Percentiles rank a stretch among this genome's conserved stretches.
These are phyloP conservation scores for Fusarium succisae DNA, from an alignment of 2,329 filamentous ascomycete species.

Conservation along the genomic window DNA sequence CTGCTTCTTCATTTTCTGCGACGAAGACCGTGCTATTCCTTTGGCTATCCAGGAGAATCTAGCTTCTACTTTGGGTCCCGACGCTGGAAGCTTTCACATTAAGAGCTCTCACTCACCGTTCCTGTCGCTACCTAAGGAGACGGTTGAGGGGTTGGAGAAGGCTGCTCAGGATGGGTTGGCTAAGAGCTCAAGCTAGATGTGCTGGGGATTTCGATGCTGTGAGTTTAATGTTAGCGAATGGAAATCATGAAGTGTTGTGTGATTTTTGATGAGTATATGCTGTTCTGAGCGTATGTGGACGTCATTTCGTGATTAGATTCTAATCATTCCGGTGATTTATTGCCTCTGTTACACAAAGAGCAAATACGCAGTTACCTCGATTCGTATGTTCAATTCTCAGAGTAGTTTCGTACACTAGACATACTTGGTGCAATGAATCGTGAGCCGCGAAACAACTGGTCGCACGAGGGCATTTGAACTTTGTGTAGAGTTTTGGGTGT, in stretches of 20 bases:
- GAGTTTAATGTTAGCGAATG: not conserved
- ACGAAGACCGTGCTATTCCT: slow-evolving; percentile 5
- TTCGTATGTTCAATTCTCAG: too few relatives aligned
- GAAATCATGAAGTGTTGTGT: too few relatives aligned
- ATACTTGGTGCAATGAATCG: not conserved
- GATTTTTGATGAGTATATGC: too few relatives aligned
- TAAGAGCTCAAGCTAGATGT: not conserved
- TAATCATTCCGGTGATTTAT: too few relatives aligned
- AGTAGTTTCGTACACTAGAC: too few relatives aligned
- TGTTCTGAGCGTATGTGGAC: too few relatives aligned
- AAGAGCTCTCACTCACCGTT: slow-evolving; percentile 8
- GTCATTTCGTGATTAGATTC: too few relatives aligned
- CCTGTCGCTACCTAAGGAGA: not conserved
- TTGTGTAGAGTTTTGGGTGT: not conserved
- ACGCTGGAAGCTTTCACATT: not conserved
- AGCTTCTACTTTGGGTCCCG: not conserved
- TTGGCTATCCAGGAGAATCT: slow-evolving; percentile 1
- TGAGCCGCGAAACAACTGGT: not conserved
- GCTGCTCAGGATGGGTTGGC: slow-evolving; percentile 5
- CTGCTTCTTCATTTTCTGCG: slow-evolving; percentile 1
- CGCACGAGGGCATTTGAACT: not conserved
- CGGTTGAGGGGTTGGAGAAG: not conserved
- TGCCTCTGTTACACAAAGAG: too few relatives aligned
- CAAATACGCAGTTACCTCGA: too few relatives aligned
- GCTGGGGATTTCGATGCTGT: fast-evolving